Percentiles rank a stretch among this genome's conserved stretches.
Conservation (phyloP, 2,329 filamentous ascomycete genomes). For the Fusarium robinianum region DNA sequence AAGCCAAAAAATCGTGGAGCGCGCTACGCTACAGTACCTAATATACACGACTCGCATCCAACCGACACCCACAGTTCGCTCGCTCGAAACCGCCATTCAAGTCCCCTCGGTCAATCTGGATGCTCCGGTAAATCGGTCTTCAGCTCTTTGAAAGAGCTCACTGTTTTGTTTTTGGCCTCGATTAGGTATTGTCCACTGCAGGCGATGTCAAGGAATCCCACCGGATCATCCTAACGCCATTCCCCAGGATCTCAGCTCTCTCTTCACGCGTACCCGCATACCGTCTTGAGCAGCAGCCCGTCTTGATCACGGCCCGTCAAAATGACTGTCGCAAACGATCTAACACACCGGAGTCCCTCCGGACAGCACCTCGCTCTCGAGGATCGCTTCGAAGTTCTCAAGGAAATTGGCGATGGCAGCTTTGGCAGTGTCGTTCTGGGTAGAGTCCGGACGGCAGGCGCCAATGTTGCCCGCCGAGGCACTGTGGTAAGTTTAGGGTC, state of each 20-base stretch:
- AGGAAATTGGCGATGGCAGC: slow-evolving; percentile 98
- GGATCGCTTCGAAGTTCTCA: slow-evolving; percentile 94
- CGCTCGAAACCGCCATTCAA: slow-evolving; percentile 20
- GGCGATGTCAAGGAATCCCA: slow-evolving; percentile 19
- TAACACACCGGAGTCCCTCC: slow-evolving; percentile 69
- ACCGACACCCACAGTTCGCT: slow-evolving; percentile 13
- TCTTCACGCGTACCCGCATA: slow-evolving; percentile 21
- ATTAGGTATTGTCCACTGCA: slow-evolving; percentile 32
- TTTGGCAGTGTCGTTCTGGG: slow-evolving; percentile 95
- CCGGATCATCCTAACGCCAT: slow-evolving; percentile 28
- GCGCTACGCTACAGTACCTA: too few relatives aligned
- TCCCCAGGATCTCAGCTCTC: slow-evolving; percentile 27
- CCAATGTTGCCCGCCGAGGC: slow-evolving; percentile 84
- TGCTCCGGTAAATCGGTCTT: slow-evolving; percentile 41
- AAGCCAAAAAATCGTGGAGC: too few relatives aligned
- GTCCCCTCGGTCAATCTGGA: slow-evolving; percentile 37
- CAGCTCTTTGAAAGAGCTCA: slow-evolving; percentile 46
- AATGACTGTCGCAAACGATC: slow-evolving; percentile 80
- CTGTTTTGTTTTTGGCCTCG: slow-evolving; percentile 30
- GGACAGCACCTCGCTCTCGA: slow-evolving; percentile 71
- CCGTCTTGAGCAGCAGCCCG: slow-evolving; percentile 25
- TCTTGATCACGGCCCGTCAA: slow-evolving; percentile 39
- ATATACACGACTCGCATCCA: slow-evolving; percentile 21
- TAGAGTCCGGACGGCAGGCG: slow-evolving; percentile 86
- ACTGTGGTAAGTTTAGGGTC: slow-evolving; percentile 73